Evolutionary conservation across 2,329 filamentous ascomycete genomes (phyloP), one percentile per base, ranked within the genome.

Genomic region (Colletotrichum horii): DNA sequence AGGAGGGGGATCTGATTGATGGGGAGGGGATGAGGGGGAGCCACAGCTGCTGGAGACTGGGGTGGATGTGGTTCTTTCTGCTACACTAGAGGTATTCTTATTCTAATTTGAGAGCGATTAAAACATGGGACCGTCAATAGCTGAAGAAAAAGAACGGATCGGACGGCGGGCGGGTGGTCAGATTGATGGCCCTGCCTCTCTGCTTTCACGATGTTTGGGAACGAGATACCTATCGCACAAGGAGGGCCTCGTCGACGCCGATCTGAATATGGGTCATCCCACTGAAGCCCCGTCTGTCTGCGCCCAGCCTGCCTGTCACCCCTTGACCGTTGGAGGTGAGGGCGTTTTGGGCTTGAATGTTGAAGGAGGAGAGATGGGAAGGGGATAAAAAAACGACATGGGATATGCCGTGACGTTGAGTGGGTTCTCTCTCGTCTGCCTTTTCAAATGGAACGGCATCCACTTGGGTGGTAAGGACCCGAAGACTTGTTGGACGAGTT

Each of bases 221-320:
- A 38, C 16, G 36, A 38, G 16, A 38, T 38, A 38, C 36, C 16
- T 70, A 26, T 30, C 38, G 66, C 36, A 26, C 60, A 28, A 69
- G 61, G 60, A 38, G 38, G 34, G 30, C 72, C 67, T 74, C 61
- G 26, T 74, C 36, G 55, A 71, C 62, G 72, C 68, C 68, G 72
- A 71, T 71, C 72, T 67, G 68, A 66, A 75, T 66, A 71, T 56
- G 68, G 68, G 55, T 32, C 68, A 55, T 67, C 71, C 60, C 66
- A 74, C 43, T 43, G 26, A 64, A 6, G 66, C 38, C 66, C 71
- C 66, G 12, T 62, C 24, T 34, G 36, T 19, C 36, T 38, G 36
- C 36, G 36, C 36, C 36, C 36, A 5, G 26, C 60, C 48, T 32
- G 34, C 36, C 36, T 38, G 36, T 38, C 36, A 38, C 52, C 52